Percentiles rank a stretch among this genome's conserved stretches.
phyloP scores from a whole-genome alignment of 305 asterid genomes.

The Nicotiana rustica region DNA sequence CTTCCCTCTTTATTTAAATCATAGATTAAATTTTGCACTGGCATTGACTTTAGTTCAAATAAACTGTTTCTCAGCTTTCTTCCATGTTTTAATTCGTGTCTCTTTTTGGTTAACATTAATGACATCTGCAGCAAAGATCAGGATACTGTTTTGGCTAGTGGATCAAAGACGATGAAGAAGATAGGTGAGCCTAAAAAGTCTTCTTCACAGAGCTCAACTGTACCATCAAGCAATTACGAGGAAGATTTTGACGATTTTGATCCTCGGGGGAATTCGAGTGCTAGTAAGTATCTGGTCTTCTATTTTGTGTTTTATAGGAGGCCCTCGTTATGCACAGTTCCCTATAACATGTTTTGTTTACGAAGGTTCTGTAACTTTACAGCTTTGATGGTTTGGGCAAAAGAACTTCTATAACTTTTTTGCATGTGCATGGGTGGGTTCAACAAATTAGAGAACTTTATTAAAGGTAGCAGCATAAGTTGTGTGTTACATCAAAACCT shows the following conservation, averaged over 20 bases:
- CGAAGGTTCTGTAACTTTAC: conserved; percentile 6
- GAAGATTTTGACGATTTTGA: conserved; percentile 88
- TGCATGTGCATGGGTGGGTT: conserved; percentile 16
- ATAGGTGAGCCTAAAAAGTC: conserved; percentile 51
- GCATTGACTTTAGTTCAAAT: neutral
- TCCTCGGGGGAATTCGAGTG: conserved; percentile 82
- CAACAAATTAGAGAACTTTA: neutral
- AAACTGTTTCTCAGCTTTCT: neutral
- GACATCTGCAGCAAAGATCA: conserved; percentile 62
- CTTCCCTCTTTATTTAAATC: conserved; percentile 21
- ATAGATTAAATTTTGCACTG: neutral
- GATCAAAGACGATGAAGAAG: conserved; percentile 52
- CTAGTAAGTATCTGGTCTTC: conserved; percentile 68
- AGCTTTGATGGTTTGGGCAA: neutral
- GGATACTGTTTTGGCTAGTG: conserved; percentile 52
- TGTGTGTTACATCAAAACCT: neutral
- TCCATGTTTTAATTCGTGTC: conserved; percentile 15
- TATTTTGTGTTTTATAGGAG: conserved; percentile 20
- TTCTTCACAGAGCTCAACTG: conserved; percentile 57
- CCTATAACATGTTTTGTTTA: conserved; percentile 26
- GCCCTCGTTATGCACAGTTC: conserved; percentile 25
- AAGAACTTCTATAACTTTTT: neutral
- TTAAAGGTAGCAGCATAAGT: neutral
- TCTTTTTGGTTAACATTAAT: conserved; percentile 6
- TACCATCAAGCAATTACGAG: conserved; percentile 55